Evolutionary conservation across 371 early-diverging fungal genomes (phyloP).

Genomic region (Mortierella polycephala): DNA sequence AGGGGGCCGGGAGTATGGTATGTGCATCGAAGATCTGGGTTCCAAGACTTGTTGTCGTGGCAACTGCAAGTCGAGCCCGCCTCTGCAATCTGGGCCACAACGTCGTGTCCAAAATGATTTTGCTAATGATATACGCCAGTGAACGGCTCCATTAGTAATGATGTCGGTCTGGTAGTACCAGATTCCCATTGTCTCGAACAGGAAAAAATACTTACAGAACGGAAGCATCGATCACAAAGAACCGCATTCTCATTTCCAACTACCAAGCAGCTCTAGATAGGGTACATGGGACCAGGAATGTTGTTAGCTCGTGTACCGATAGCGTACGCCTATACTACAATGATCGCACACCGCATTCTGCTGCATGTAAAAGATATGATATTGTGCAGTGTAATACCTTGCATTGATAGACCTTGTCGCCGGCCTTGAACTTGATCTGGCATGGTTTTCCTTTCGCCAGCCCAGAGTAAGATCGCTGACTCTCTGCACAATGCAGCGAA

Average conservation of each 20-base stretch:
- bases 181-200: too few species aligned
- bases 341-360: too few species aligned
- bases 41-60: conserved; percentile 31
- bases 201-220: conserved; percentile 25
- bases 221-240: conserved; percentile 42
- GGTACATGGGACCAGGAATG: too few species aligned
- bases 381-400: conserved; percentile 14
- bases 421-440: conserved; percentile 23
- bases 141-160: background rate
- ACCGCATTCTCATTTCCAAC: background rate
- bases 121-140: conserved; percentile 14
- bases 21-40: conserved; percentile 6
- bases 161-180: too few species aligned
- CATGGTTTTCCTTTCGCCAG: conserved; percentile 33
- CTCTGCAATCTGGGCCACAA: conserved; percentile 12
- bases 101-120: conserved; percentile 34
- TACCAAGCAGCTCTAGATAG: conserved; percentile 17
- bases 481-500: conserved; percentile 37
- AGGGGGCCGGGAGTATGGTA: conserved; percentile 22
- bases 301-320: too few species aligned
- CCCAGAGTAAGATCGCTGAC: conserved; percentile 25
- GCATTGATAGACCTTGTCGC: conserved; percentile 33
- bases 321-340: too few species aligned
- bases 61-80: conserved; percentile 30
- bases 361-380: too few species aligned